Conservation (phyloP, 1,284 basidiomycete genomes). For the Mycena sp. region DNA sequence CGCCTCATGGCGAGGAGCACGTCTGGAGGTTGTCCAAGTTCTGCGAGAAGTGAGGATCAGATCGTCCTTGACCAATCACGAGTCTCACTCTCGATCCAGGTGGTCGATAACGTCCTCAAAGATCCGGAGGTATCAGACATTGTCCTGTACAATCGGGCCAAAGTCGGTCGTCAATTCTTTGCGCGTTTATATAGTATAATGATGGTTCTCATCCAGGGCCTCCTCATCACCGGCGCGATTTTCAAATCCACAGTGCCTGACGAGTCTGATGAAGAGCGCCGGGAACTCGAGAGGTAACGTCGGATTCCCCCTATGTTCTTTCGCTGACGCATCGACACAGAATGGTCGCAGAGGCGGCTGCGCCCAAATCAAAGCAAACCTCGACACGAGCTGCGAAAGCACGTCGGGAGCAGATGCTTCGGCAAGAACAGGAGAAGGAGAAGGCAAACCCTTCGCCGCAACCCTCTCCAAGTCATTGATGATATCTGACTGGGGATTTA, state of each 20-base stretch:
- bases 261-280: conserved; percentile 89
- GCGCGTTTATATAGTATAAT: neutral
- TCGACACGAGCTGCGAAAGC: conserved; percentile 51
- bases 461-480: conserved; percentile 19
- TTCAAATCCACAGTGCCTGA: conserved; percentile 88
- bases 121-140: conserved; percentile 78
- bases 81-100: conserved; percentile 48
- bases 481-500: neutral
- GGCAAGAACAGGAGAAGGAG: conserved; percentile 37
- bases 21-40: conserved; percentile 91
- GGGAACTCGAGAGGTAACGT: conserved; percentile 87
- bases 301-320: neutral
- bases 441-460: conserved; percentile 27
- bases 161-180: conserved; percentile 54
- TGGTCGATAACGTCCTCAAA: conserved; percentile 84
- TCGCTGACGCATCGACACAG: conserved; percentile 42
- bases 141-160: conserved; percentile 82
- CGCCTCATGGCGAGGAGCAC: conserved; percentile 94
- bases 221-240: conserved; percentile 85
- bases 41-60: conserved; percentile 65
- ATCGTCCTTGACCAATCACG: neutral
- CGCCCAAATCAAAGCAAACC: conserved; percentile 69
- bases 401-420: conserved; percentile 49
- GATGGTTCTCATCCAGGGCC: conserved; percentile 59
- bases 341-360: conserved; percentile 76